Base-by-base conservation (phyloP, 2,329 filamentous ascomycete genomes). In the Alternaria hordeiaustralica region DNA sequence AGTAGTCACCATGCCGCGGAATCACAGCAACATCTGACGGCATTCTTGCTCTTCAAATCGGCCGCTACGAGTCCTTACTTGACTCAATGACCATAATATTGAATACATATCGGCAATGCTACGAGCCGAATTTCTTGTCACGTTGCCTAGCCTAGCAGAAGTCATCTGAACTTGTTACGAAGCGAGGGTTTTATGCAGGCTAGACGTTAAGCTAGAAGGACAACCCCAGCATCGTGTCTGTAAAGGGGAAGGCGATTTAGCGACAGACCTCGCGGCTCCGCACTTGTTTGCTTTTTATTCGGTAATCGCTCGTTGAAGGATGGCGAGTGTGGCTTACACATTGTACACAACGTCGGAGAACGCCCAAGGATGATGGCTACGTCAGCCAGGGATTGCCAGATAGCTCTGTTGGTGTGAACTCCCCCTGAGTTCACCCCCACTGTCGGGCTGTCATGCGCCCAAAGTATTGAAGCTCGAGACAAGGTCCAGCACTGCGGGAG, bases 401-500 rank as follows among this genome's bases (percentile, higher is more conserved):
- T 36, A 20, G 28, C 45, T 18, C 13, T 21, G 54, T 28, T 45
- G 23, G 53, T 43, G 15, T 10, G 25, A 59, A 43, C 47, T 20
- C 50, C 11, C 30, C 25, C 21, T 18, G 44, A 72, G 50, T 12
- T 12, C 44, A 43, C 25, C 65, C 67, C 69, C 68, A 63, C 61
- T 58, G 33, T 66, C 60, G 65, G 61, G 64, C 69, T 65, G 68
- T 71, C 69, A 69, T 67, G 67, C 62, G 64, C 61, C 63, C 61
- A 58, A 61, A 61, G 55, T 49, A 53, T 62, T 49, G 58, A 23
- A 54, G 36, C 36, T 55, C 30, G 53, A 60, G 44, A 55, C 62
- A 63, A 70, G 69, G 69, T 71, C 62, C 65, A 70, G 71, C 65
- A 64, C 62, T 69, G 69, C 75, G 74, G 75, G 74, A 76, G 71